Percentiles rank a stretch among this genome's conserved stretches.
Evolutionary conservation across 495 filamentous ascomycete species (phyloP).

Genomic region (Mycothermus thermophilus): DNA sequence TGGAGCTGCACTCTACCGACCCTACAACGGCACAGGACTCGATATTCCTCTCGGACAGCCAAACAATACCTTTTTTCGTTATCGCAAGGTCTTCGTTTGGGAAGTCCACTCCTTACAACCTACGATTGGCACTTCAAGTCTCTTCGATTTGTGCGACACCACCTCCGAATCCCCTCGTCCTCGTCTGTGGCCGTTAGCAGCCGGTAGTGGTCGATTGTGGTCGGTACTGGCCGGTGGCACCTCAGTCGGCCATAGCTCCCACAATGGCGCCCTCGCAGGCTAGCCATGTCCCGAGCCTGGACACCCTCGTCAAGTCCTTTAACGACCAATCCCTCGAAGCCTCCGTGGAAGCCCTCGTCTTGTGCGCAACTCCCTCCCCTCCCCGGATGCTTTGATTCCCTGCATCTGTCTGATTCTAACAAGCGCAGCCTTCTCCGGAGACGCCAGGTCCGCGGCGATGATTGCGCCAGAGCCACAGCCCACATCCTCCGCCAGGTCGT

Average conservation of each 20-base stretch:
- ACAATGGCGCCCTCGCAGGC: slow-evolving; percentile 30
- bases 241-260: neutral
- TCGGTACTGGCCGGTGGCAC: too few species aligned
- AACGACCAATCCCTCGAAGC: slow-evolving; percentile 57
- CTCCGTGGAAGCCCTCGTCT: slow-evolving; percentile 67
- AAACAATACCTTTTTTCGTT: too few species aligned
- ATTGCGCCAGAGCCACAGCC: slow-evolving; percentile 81
- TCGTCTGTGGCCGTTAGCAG: too few species aligned
- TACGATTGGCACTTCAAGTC: too few species aligned
- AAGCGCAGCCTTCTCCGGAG: slow-evolving; percentile 64
- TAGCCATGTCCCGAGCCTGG: slow-evolving; percentile 50
- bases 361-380: slow-evolving; percentile 42
- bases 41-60: too few species aligned
- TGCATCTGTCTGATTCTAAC: neutral
- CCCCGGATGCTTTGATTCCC: neutral
- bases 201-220: too few species aligned
- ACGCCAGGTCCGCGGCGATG: slow-evolving; percentile 72
- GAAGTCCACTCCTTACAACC: too few species aligned
- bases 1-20: too few species aligned
- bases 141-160: too few species aligned
- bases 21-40: too few species aligned
- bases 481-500: slow-evolving; percentile 76
- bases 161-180: too few species aligned
- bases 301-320: slow-evolving; percentile 63
- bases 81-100: too few species aligned